These are phyloP conservation scores for Herpetomonas samuelpessoai DNA, from an alignment of 208 protist species.

Conservation along the genomic window DNA sequence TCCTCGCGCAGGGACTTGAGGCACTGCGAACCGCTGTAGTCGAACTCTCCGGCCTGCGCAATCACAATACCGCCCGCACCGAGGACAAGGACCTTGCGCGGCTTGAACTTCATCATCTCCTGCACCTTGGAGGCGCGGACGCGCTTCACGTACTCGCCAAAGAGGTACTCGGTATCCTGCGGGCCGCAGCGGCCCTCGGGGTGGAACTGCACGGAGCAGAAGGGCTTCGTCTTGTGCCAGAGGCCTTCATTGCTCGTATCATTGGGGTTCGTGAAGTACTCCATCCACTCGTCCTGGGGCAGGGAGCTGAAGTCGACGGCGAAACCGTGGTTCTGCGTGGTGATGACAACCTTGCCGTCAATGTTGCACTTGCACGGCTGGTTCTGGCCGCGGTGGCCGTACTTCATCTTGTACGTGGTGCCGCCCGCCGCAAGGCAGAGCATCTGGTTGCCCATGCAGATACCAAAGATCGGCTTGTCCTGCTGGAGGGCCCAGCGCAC, in stretches of 20 bases:
- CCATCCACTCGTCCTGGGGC: slow-evolving; percentile 89
- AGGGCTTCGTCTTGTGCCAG: slow-evolving; percentile 93
- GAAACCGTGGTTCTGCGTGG: slow-evolving; percentile 98
- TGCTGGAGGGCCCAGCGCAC: slow-evolving; percentile 86
- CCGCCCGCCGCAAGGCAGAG: slow-evolving; percentile 92
- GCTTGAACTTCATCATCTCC: slow-evolving; percentile 70
- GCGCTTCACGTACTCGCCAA: slow-evolving; percentile 93
- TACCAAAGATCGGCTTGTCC: slow-evolving; percentile 97
- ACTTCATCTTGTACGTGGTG: slow-evolving; percentile 98
- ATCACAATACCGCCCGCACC: slow-evolving; percentile 97
- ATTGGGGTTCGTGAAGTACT: slow-evolving; percentile 97
- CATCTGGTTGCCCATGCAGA: slow-evolving; percentile 99
- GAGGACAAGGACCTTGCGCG: slow-evolving; percentile 92
- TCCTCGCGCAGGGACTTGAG: slow-evolving; percentile 99
- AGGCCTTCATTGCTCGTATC: slow-evolving; percentile 98
- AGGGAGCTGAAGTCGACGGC: slow-evolving; percentile 94
- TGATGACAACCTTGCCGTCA: slow-evolving; percentile 94
- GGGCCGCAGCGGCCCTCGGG: slow-evolving; percentile 97
- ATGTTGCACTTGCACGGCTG: slow-evolving; percentile 93
- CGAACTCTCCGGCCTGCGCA: slow-evolving; percentile 99
- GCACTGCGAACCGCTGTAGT: slow-evolving; percentile 98
- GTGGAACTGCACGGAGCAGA: slow-evolving; percentile 98
- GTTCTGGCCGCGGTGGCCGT: slow-evolving; percentile 99
- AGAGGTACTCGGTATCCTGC: slow-evolving; percentile 98
- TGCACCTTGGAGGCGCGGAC: slow-evolving; percentile 76